Evolutionary conservation across 371 early-diverging fungal genomes (phyloP), one percentile per base, ranked within the genome.

Genomic region (Dichotomocladium elegans): DNA sequence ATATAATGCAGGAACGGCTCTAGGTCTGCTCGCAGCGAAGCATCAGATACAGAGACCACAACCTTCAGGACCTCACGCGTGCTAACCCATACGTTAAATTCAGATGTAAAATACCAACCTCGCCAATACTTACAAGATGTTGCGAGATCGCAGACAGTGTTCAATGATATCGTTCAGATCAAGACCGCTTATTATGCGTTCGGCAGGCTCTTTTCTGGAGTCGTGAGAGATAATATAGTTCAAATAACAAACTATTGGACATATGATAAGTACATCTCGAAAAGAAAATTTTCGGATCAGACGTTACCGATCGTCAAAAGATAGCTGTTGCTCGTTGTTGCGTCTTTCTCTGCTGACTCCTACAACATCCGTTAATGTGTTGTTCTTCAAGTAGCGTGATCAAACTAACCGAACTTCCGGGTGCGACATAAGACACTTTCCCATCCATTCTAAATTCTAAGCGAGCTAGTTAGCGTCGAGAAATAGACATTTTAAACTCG

Each of bases 291-390:
- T 12, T 41, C 15, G 4, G 24, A 8, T 26, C 14, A 7, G n/a
- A 51, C 52, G n/a, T 55, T 70, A 77, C 78, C 59, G 6, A 74
- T 31, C 3, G 71, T 74, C 10, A 68, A 29, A 27, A 74, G 35
- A 50, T 78, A 74, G 30, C 66, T 72, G n/a, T 63, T 41, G 31
- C 56, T 27, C 24, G 64, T 61, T 11, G 57, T 45, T 26, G 41
- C 34, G 34, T 46, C 26, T 12, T 12, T 30, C 15, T 11, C 3
- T 37, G 37, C 37, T 17, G n/a, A 7, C 5, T 37, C 15, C 37
- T 37, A 10, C 34, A 12, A 33, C n/a, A 33, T 33, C 4, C 9
- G 1, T 11, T 9, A 9, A 2, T 21, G 21, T 15, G 37, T 37
- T 17, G 9, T n/a, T 6, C 2, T 17, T 9, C 1, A 37, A 37